Evolutionary conservation across 2,329 filamentous ascomycete species (phyloP).

Genomic region (Apiospora malaysiana): DNA sequence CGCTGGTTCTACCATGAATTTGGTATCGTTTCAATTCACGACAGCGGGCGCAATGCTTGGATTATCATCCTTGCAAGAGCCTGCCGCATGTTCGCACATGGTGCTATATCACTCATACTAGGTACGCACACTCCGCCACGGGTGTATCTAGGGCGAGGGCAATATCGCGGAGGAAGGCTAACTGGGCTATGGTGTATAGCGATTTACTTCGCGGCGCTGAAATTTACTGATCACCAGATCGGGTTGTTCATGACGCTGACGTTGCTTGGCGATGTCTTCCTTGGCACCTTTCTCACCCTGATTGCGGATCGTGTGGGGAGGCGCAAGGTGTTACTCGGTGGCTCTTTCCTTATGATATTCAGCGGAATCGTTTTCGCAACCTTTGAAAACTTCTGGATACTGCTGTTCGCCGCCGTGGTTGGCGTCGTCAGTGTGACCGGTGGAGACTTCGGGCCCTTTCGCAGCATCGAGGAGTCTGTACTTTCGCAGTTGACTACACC

Average conservation of each 20-base stretch:
- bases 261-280: constrained; percentile 61
- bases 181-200: constrained; percentile 34
- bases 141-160: neutral
- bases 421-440: constrained; percentile 69
- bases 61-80: constrained; percentile 59
- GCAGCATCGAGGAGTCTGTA: constrained; percentile 66
- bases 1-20: constrained; percentile 51
- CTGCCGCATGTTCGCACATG: constrained; percentile 68
- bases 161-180: neutral
- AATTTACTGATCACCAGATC: constrained; percentile 62
- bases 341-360: constrained; percentile 59
- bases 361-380: constrained; percentile 63
- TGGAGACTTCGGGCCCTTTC: constrained; percentile 71
- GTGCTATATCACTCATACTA: constrained; percentile 64
- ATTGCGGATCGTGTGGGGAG: constrained; percentile 65
- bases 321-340: constrained; percentile 57
- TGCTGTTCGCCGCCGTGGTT: constrained; percentile 62
- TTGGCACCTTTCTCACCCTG: constrained; percentile 64
- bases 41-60: constrained; percentile 55
- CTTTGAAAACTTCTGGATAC: constrained; percentile 60
- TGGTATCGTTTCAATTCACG: constrained; percentile 52
- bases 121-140: constrained; percentile 36
- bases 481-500: constrained; percentile 60
- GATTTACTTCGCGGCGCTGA: constrained; percentile 63
- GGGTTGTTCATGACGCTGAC: constrained; percentile 72